These are phyloP conservation scores for Talaromyces sp. DNA, from an alignment of 2,329 filamentous ascomycete genomes.

Conservation along the genomic window DNA sequence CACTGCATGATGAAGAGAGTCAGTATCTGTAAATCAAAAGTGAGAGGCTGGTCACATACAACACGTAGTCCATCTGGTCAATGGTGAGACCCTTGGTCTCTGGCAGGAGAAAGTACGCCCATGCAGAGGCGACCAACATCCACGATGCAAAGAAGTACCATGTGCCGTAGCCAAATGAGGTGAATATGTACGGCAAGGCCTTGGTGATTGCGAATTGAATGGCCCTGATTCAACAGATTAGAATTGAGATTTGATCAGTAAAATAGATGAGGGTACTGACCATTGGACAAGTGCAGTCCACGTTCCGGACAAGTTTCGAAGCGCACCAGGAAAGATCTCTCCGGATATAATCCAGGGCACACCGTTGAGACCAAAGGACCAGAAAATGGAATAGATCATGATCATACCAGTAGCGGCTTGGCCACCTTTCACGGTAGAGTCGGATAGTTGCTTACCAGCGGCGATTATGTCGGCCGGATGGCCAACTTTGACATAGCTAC, in stretches of 20 bases:
- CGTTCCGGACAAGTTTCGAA: constrained; percentile 31
- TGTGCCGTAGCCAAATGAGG: constrained; percentile 38
- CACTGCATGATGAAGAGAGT: neutral
- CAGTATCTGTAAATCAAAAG: neutral
- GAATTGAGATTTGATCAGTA: neutral
- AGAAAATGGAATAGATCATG: constrained; percentile 29
- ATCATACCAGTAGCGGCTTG: constrained; percentile 23
- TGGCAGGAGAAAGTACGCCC: constrained; percentile 34
- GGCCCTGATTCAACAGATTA: neutral
- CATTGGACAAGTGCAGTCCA: neutral
- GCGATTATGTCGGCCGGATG: constrained; percentile 17
- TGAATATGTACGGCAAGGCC: constrained; percentile 41
- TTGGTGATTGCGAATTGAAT: constrained; percentile 36
- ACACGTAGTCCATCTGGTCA: constrained; percentile 22
- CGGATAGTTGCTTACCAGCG: constrained; percentile 16
- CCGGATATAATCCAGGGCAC: constrained; percentile 45
- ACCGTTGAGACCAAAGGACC: constrained; percentile 41
- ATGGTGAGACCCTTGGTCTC: constrained; percentile 23
- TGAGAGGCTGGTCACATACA: neutral
- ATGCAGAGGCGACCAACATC: constrained; percentile 36
- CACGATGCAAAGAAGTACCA: constrained; percentile 43
- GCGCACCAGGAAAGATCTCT: constrained; percentile 42
- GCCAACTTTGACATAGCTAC: constrained; percentile 22
- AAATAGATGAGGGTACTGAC: neutral
- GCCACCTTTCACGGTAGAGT: constrained; percentile 21